A percentile compares a stretch with the other conserved stretches of the same genome.
phyloP scores from a whole-genome alignment of 495 filamentous ascomycete genomes.

The Penicillium flavigenum region DNA sequence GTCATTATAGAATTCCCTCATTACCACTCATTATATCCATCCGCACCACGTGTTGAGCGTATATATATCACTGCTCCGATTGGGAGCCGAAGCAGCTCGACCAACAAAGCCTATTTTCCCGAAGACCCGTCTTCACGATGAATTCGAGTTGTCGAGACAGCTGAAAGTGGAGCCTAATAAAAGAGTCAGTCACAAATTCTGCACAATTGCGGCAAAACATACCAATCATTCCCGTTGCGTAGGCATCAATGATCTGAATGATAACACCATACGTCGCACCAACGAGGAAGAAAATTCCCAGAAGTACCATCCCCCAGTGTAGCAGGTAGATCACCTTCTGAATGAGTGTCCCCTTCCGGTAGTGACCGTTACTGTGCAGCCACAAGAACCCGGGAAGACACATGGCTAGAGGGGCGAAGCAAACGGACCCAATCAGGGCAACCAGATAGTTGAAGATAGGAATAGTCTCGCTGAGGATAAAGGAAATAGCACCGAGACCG shows the following conservation, averaged over 20 bases:
- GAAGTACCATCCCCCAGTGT: conserved; percentile 17
- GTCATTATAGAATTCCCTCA: not conserved
- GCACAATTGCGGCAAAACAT: not conserved
- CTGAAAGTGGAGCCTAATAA: conserved; percentile 14
- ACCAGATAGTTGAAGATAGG: conserved; percentile 66
- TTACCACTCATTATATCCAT: not conserved
- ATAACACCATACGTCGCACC: conserved; percentile 24
- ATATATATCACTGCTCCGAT: not conserved
- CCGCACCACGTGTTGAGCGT: not conserved
- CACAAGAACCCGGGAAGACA: conserved; percentile 42
- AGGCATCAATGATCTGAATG: conserved; percentile 19
- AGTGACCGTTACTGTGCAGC: conserved; percentile 40
- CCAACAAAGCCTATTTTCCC: not conserved
- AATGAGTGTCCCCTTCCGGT: conserved; percentile 15
- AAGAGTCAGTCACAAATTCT: not conserved
- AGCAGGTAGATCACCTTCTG: conserved; percentile 17
- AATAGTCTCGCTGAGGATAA: conserved; percentile 64
- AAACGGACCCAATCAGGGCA: conserved; percentile 35
- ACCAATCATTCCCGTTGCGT: conserved; percentile 21
- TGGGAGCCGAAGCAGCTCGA: not conserved
- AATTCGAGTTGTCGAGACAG: conserved; percentile 18
- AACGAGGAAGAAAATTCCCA: conserved; percentile 25
- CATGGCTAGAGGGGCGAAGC: conserved; percentile 37
- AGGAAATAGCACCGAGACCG: conserved; percentile 56
- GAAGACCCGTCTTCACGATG: not conserved